These are phyloP conservation scores for Tubosaeta sp. DNA, from an alignment of 768 basidiomycete species.

Conservation along the genomic window DNA sequence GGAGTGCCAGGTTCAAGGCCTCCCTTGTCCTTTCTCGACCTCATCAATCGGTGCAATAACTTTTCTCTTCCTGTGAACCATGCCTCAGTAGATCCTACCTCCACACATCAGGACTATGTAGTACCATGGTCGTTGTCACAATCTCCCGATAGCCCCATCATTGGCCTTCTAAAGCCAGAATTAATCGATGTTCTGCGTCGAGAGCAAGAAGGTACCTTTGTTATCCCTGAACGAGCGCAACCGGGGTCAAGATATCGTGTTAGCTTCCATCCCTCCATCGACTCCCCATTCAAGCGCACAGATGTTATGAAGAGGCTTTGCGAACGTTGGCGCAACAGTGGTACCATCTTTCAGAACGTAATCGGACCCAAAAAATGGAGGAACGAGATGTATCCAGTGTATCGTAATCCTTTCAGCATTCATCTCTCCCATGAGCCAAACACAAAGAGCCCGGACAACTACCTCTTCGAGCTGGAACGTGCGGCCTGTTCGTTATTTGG, in stretches of 20 bases:
- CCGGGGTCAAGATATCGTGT: constrained; percentile 29
- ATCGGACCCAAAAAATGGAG: constrained; percentile 83
- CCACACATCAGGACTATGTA: constrained; percentile 39
- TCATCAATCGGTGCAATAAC: constrained; percentile 73
- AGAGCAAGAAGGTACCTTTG: constrained; percentile 46
- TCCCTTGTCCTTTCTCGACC: constrained; percentile 48
- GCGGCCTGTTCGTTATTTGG: constrained; percentile 88
- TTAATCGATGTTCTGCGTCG: constrained; percentile 49
- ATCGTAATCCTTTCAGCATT: constrained; percentile 61
- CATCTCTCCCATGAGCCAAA: constrained; percentile 33
- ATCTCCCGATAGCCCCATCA: constrained; percentile 47
- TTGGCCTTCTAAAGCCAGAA: constrained; percentile 57
- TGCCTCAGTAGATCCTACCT: constrained; percentile 20
- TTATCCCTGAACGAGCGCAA: constrained; percentile 32
- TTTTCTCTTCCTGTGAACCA: constrained; percentile 38
- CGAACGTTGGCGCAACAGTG: constrained; percentile 69
- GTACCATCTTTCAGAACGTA: constrained; percentile 49
- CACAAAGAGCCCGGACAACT: constrained; percentile 45
- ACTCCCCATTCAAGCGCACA: constrained; percentile 58
- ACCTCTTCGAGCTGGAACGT: constrained; percentile 86
- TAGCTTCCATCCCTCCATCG: constrained; percentile 48
- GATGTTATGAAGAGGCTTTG: constrained; percentile 61
- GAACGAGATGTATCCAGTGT: constrained; percentile 76
- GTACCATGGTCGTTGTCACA: constrained; percentile 54
- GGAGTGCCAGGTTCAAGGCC: neutral